These are phyloP conservation scores for Thinopyrum elongatum DNA, from an alignment of 176 grass and related monocot genomes.

Conservation along the genomic window DNA sequence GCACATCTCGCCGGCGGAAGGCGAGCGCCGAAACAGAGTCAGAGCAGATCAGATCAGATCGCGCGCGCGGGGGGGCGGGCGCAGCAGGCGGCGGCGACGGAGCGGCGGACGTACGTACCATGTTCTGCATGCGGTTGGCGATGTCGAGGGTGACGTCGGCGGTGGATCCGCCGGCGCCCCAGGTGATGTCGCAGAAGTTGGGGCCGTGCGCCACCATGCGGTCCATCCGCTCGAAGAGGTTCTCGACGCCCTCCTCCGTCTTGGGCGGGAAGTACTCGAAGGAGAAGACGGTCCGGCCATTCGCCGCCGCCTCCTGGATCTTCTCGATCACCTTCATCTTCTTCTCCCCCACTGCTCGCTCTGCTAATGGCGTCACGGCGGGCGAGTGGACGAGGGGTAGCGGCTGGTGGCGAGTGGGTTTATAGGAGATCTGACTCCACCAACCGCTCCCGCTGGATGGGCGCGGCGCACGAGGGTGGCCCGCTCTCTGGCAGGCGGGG, in stretches of 20 bases:
- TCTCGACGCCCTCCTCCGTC: constrained; percentile 87
- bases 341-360: background rate
- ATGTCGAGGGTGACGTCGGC: constrained; percentile 90
- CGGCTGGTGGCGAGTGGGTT: constrained; percentile 30
- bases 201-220: constrained; percentile 87
- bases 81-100: background rate
- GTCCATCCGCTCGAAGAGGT: constrained; percentile 92
- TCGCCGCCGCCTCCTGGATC: constrained; percentile 39
- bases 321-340: constrained; percentile 96
- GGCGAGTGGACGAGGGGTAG: background rate
- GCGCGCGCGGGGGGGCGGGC: background rate
- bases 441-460: background rate
- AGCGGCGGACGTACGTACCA: constrained; percentile 30
- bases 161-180: constrained; percentile 91
- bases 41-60: constrained; percentile 39
- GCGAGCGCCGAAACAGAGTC: background rate
- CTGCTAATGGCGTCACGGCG: constrained; percentile 22
- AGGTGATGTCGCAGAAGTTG: constrained; percentile 91
- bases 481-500: background rate
- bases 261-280: constrained; percentile 92
- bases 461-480: background rate
- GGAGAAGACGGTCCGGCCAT: constrained; percentile 79
- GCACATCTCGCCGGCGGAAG: background rate
- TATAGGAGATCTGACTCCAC: constrained; percentile 48
- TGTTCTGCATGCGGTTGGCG: constrained; percentile 88